A percentile compares a stretch with the other conserved stretches of the same genome.
Conservation (phyloP, 2,329 filamentous ascomycete genomes). For the Davidsoniella virescens region DNA sequence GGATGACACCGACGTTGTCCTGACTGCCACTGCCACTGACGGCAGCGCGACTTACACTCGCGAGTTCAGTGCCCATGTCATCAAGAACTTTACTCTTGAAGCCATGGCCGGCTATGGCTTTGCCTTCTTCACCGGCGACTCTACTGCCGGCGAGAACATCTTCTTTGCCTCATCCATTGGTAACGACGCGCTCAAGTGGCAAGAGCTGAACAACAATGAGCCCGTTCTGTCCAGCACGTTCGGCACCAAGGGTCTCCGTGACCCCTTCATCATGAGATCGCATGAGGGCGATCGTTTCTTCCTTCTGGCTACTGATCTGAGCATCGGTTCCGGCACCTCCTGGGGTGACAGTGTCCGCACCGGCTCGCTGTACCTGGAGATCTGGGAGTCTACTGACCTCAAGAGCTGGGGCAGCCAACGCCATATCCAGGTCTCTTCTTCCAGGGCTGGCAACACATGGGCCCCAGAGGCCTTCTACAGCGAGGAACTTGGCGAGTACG, state of each 20-base stretch:
- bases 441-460: constrained; percentile 36
- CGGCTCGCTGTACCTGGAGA: constrained; percentile 33
- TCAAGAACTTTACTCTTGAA: constrained; percentile 19
- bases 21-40: constrained; percentile 22
- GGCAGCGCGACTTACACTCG: constrained; percentile 14
- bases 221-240: constrained; percentile 28
- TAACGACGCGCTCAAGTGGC: constrained; percentile 35
- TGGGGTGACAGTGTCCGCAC: constrained; percentile 31
- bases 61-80: constrained; percentile 21
- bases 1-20: constrained; percentile 17
- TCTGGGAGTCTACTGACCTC: constrained; percentile 36
- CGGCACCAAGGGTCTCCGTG: constrained; percentile 33
- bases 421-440: constrained; percentile 31
- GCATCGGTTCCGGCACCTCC: constrained; percentile 36
- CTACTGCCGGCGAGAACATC: constrained; percentile 32
- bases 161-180: constrained; percentile 34
- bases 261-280: constrained; percentile 36
- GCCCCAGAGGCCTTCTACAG: constrained; percentile 37
- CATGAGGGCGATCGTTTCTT: constrained; percentile 34
- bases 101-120: constrained; percentile 32
- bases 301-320: constrained; percentile 35
- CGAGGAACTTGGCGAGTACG: constrained; percentile 24
- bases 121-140: constrained; percentile 33
- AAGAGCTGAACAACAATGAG: constrained; percentile 30
- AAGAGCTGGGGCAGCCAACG: constrained; percentile 34